phyloP scores from a whole-genome alignment of 2,329 filamentous ascomycete species.

The Diaporthe helianthi region DNA sequence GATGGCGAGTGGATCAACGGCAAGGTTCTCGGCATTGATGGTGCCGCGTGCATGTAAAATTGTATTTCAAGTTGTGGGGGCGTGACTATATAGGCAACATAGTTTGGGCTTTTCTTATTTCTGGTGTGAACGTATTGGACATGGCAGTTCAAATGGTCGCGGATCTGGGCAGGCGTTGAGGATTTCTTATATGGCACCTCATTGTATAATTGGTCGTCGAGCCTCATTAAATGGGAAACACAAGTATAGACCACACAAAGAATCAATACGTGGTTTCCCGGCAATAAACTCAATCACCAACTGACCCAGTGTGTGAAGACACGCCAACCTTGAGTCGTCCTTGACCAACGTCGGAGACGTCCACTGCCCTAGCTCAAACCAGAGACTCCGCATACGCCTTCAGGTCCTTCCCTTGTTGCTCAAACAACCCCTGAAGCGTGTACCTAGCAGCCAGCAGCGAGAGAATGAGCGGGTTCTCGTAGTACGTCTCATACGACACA shows the following conservation, averaged over 20 bases:
- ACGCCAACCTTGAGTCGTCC: too few species aligned
- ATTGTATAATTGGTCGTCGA: not conserved
- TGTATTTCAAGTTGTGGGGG: not conserved
- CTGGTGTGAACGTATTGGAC: not conserved
- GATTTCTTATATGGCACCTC: not conserved
- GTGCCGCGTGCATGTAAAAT: slow-evolving; percentile 45
- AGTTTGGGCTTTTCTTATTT: not conserved
- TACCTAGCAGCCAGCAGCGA: slow-evolving; percentile 33
- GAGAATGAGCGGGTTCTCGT: slow-evolving; percentile 36
- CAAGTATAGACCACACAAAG: not conserved
- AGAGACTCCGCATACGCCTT: slow-evolving; percentile 2
- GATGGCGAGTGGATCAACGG: slow-evolving; percentile 57
- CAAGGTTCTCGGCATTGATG: slow-evolving; percentile 48
- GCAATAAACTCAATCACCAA: too few species aligned
- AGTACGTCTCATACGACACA: slow-evolving; percentile 42
- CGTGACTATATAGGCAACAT: not conserved
- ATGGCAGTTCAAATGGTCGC: not conserved
- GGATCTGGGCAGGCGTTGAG: slow-evolving; percentile 2
- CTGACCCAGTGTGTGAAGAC: too few species aligned
- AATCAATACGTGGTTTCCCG: not conserved
- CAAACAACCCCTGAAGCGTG: slow-evolving; percentile 13
- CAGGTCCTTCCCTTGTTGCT: slow-evolving; percentile 12
- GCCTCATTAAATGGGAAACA: not conserved
- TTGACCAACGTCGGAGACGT: not conserved
- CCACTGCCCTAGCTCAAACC: not conserved